These are phyloP conservation scores for Malus domestica DNA, from an alignment of 306 rosid species.

Conservation along the genomic window ASM211411v1 NC_041790.1:2798501-2799000, in stretches of 20 bases:
- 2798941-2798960: conserved; percentile 63
- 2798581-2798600: conserved; percentile 64
- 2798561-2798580: conserved; percentile 77
- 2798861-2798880: conserved; percentile 70
- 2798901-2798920: conserved; percentile 87
- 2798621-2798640: conserved; percentile 87
- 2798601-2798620: conserved; percentile 65
- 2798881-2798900: conserved; percentile 86
- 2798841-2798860: conserved; percentile 93
- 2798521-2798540: conserved; percentile 59
- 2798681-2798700: conserved; percentile 44
- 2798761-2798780: conserved; percentile 37
- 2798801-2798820: conserved; percentile 43
- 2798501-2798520: conserved; percentile 49
- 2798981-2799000: conserved; percentile 56
- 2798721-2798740: conserved; percentile 57
- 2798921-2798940: conserved; percentile 68
- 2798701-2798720: conserved; percentile 66
- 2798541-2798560: conserved; percentile 62
- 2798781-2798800: conserved; percentile 19
- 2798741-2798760: conserved; percentile 62
- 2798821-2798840: conserved; percentile 80
- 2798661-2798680: conserved; percentile 44
- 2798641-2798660: conserved; percentile 51
- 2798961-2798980: conserved; percentile 75